These are phyloP conservation scores for Cladosporium sphaerospermum DNA, from an alignment of 2,329 filamentous ascomycete genomes.

Conservation along the genomic window DNA sequence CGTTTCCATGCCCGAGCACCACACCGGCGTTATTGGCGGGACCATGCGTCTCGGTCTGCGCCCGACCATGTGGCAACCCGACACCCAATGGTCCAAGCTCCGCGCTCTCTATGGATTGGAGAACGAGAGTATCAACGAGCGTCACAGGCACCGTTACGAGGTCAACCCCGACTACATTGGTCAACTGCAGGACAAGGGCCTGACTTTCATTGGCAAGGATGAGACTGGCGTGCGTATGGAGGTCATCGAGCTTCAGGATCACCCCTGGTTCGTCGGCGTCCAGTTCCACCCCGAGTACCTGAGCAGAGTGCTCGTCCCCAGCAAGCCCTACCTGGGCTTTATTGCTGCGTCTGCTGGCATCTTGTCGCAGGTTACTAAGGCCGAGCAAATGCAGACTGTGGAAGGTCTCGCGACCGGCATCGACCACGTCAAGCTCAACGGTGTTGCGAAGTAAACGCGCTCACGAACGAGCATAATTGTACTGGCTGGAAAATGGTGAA, in stretches of 20 bases:
- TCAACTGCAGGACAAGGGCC: constrained; percentile 59
- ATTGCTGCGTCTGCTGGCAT: constrained; percentile 70
- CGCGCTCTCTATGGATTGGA: constrained; percentile 62
- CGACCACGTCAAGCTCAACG: constrained; percentile 4
- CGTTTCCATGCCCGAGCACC: constrained; percentile 87
- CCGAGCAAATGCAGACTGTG: neutral
- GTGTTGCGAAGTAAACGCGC: neutral
- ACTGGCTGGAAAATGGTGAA: neutral
- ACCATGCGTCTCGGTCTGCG: constrained; percentile 81
- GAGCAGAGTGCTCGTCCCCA: constrained; percentile 66
- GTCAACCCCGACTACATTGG: constrained; percentile 76
- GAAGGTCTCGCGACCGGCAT: neutral
- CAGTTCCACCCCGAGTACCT: constrained; percentile 89
- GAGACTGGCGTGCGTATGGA: constrained; percentile 75
- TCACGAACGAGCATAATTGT: neutral
- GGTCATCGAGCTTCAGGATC: constrained; percentile 72
- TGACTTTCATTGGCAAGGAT: constrained; percentile 75
- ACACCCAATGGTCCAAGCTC: constrained; percentile 71
- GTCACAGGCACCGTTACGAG: constrained; percentile 85
- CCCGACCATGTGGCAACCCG: constrained; percentile 66
- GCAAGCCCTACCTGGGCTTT: constrained; percentile 74
- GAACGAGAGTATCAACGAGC: constrained; percentile 51
- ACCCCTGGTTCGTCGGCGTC: constrained; percentile 78
- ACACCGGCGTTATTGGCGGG: constrained; percentile 69
- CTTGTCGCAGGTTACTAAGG: constrained; percentile 44